A percentile compares a stretch with the other conserved stretches of the same genome.
These are phyloP conservation scores for Anthracocystis walkeri DNA, from an alignment of 1,284 basidiomycete genomes.

Conservation along the genomic window DNA sequence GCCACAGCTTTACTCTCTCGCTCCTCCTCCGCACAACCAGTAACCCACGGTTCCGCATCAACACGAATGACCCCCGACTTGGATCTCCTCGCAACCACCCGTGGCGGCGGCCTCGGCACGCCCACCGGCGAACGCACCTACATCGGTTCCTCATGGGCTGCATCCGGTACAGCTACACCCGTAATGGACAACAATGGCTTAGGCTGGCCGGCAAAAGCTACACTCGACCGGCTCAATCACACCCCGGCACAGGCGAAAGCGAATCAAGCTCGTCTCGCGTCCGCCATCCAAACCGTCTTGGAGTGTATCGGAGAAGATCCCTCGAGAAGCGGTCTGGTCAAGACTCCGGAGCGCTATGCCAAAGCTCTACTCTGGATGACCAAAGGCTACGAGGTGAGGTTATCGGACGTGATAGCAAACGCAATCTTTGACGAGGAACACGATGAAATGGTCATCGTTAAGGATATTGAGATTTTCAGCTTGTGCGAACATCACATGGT, in stretches of 20 bases:
- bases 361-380: conserved; percentile 99
- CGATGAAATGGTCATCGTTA: conserved; percentile 99
- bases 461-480: conserved; percentile 96
- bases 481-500: conserved; percentile 99
- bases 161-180: conserved; percentile 52
- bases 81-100: conserved; percentile 30
- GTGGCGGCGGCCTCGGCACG: conserved; percentile 62
- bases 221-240: conserved; percentile 60
- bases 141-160: conserved; percentile 46
- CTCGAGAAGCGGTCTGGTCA: conserved; percentile 86
- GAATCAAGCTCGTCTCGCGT: conserved; percentile 76
- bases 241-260: conserved; percentile 58
- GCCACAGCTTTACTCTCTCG: conserved; percentile 39
- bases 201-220: conserved; percentile 66
- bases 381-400: conserved; percentile 93
- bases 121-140: conserved; percentile 61
- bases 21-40: conserved; percentile 11
- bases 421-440: conserved; percentile 99
- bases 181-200: conserved; percentile 67
- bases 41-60: conserved; percentile 8
- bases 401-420: conserved; percentile 97
- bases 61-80: conserved; percentile 20
- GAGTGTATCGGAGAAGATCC: conserved; percentile 99
- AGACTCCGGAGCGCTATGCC: conserved; percentile 95
- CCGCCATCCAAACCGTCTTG: conserved; percentile 89